phyloP scores from a whole-genome alignment of 2,329 filamentous ascomycete genomes.

The Monilinia laxa region DNA sequence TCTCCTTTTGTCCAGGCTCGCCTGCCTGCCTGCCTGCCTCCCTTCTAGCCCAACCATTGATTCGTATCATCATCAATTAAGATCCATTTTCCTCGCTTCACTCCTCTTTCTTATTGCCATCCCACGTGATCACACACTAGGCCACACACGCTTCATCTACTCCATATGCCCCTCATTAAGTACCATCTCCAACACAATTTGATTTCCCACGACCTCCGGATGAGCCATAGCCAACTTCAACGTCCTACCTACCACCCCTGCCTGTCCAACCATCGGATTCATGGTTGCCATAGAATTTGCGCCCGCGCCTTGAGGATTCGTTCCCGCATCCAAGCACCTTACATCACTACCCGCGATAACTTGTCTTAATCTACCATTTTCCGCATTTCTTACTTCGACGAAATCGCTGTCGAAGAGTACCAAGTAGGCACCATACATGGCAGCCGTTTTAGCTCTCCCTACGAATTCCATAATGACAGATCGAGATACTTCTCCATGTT shows the following conservation, averaged over 20 bases:
- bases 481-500: slow-evolving; percentile 91
- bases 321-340: slow-evolving; percentile 83
- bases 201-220: slow-evolving; percentile 77
- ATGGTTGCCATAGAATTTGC: slow-evolving; percentile 37
- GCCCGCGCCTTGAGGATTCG: slow-evolving; percentile 54
- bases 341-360: slow-evolving; percentile 92
- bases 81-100: background rate
- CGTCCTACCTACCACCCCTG: slow-evolving; percentile 58
- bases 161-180: slow-evolving; percentile 77
- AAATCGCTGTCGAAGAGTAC: slow-evolving; percentile 95
- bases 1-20: slow-evolving; percentile 8
- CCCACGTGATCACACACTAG: background rate
- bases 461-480: slow-evolving; percentile 98
- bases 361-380: slow-evolving; percentile 89
- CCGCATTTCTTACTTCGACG: slow-evolving; percentile 93
- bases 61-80: slow-evolving; percentile 1
- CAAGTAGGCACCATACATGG: slow-evolving; percentile 87
- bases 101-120: background rate
- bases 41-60: background rate
- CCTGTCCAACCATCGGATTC: slow-evolving; percentile 29
- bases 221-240: slow-evolving; percentile 96
- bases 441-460: slow-evolving; percentile 83
- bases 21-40: background rate
- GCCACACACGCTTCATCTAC: slow-evolving; percentile 19
- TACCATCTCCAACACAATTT: slow-evolving; percentile 88